Conservation (phyloP, 1,139 yeast species). For the Diutina mesorugosa region DNA sequence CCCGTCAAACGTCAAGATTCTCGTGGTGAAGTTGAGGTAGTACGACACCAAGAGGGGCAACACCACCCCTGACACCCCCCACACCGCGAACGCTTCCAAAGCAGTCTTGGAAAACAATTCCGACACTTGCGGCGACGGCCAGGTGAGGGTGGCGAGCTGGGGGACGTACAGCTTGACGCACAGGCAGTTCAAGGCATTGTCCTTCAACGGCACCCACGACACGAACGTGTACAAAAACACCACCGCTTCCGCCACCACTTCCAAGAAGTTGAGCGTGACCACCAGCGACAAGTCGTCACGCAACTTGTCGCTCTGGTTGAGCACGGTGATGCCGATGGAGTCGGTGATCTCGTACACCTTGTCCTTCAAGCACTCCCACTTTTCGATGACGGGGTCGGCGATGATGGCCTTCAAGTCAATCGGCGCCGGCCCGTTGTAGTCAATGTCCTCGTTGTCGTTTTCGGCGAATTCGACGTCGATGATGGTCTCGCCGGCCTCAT, state of each 20-base stretch:
- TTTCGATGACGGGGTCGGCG: constrained; percentile 25
- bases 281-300: constrained; percentile 39
- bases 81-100: constrained; percentile 21
- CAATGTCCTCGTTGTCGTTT: constrained; percentile 13
- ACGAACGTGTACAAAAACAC: constrained; percentile 23
- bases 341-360: constrained; percentile 25
- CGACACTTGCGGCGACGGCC: constrained; percentile 24
- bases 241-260: constrained; percentile 24
- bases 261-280: constrained; percentile 31
- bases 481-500: constrained; percentile 7
- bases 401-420: constrained; percentile 7
- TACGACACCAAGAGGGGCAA: constrained; percentile 36
- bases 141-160: constrained; percentile 12
- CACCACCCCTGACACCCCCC: constrained; percentile 27
- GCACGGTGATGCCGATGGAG: constrained; percentile 24
- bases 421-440: not conserved
- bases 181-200: constrained; percentile 26
- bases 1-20: constrained; percentile 8
- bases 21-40: constrained; percentile 40
- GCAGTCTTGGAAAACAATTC: constrained; percentile 18
- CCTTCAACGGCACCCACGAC: constrained; percentile 25
- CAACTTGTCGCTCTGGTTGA: constrained; percentile 11
- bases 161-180: constrained; percentile 21
- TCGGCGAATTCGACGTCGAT: constrained; percentile 8
- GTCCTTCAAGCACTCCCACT: constrained; percentile 16